Percentiles rank a stretch among this genome's conserved stretches.
Conservation (phyloP, 2,329 filamentous ascomycete genomes). For the Coniochaeta sp. region DNA sequence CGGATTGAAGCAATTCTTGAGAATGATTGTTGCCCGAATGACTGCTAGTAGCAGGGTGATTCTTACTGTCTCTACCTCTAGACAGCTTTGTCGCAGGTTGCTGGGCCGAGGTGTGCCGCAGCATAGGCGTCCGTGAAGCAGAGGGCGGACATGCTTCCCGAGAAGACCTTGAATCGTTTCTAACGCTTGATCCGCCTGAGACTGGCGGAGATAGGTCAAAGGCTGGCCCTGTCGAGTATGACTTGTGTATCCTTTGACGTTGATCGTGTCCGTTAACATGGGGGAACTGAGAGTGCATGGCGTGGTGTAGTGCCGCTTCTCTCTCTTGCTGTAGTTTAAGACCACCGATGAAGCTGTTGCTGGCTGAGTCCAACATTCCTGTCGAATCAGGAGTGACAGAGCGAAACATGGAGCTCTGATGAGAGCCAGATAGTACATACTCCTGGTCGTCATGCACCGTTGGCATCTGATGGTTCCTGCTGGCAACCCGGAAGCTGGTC, state of each 20-base stretch:
- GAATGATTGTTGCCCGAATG: slow-evolving; percentile 8
- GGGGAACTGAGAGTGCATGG: slow-evolving; percentile 7
- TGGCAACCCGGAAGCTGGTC: not conserved
- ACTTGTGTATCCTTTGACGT: slow-evolving; percentile 5
- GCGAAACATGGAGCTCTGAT: not conserved
- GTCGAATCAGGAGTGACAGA: slow-evolving; percentile 2
- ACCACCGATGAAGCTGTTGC: slow-evolving; percentile 32
- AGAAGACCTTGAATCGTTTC: not conserved
- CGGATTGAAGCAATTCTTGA: slow-evolving; percentile 9
- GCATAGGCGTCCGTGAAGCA: slow-evolving; percentile 21
- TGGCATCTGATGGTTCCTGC: not conserved
- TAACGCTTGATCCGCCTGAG: not conserved
- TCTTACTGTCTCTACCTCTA: slow-evolving; percentile 8
- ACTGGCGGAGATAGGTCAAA: slow-evolving; percentile 14
- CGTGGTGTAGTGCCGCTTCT: slow-evolving; percentile 20
- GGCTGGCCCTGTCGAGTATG: not conserved
- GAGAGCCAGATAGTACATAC: not conserved
- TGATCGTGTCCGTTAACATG: slow-evolving; percentile 1
- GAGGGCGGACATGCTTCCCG: slow-evolving; percentile 20
- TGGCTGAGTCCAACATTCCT: slow-evolving; percentile 1
- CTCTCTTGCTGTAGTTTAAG: slow-evolving; percentile 35
- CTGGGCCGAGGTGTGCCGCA: slow-evolving; percentile 15
- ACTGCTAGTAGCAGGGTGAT: slow-evolving; percentile 1
- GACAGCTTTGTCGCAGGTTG: slow-evolving; percentile 11
- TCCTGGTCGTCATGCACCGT: not conserved